Evolutionary conservation across 768 basidiomycete species (phyloP).

Genomic region (Amanita rimosa): DNA sequence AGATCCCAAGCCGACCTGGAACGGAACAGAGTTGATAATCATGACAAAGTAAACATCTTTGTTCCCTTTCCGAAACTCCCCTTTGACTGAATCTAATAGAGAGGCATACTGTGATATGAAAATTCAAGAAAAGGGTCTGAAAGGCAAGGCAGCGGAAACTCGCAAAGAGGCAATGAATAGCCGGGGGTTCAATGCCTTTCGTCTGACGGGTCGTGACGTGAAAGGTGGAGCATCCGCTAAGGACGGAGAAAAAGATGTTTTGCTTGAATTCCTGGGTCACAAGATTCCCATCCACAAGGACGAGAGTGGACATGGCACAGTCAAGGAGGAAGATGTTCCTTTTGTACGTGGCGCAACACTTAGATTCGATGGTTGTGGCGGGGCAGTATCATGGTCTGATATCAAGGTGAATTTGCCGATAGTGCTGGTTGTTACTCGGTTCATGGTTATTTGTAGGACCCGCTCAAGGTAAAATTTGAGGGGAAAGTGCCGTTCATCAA

Average conservation of each 20-base stretch:
- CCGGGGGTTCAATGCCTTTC: slow-evolving; percentile 73
- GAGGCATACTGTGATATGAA: slow-evolving; percentile 92
- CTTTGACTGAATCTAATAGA: slow-evolving; percentile 21
- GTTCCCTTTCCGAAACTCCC: neutral
- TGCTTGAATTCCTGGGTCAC: slow-evolving; percentile 64
- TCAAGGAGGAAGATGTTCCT: slow-evolving; percentile 50
- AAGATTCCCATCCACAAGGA: slow-evolving; percentile 55
- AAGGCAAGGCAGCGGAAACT: slow-evolving; percentile 53
- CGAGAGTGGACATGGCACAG: slow-evolving; percentile 49
- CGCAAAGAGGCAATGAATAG: slow-evolving; percentile 43
- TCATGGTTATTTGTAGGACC: slow-evolving; percentile 19
- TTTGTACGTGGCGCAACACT: slow-evolving; percentile 42
- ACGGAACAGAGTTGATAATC: slow-evolving; percentile 62
- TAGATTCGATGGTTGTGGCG: slow-evolving; percentile 45
- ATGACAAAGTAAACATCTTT: slow-evolving; percentile 70
- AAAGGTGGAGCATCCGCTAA: slow-evolving; percentile 15
- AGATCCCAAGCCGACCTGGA: slow-evolving; percentile 73
- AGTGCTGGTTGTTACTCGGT: neutral
- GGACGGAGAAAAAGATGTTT: slow-evolving; percentile 41
- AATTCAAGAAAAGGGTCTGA: slow-evolving; percentile 87
- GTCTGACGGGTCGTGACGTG: slow-evolving; percentile 39
- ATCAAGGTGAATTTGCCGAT: slow-evolving; percentile 28
- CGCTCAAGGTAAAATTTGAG: slow-evolving; percentile 38
- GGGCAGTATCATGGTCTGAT: slow-evolving; percentile 35
- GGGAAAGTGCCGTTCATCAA: slow-evolving; percentile 41